Conservation (phyloP, 2,329 filamentous ascomycete species). For the Paecilomyces sp. region DNA sequence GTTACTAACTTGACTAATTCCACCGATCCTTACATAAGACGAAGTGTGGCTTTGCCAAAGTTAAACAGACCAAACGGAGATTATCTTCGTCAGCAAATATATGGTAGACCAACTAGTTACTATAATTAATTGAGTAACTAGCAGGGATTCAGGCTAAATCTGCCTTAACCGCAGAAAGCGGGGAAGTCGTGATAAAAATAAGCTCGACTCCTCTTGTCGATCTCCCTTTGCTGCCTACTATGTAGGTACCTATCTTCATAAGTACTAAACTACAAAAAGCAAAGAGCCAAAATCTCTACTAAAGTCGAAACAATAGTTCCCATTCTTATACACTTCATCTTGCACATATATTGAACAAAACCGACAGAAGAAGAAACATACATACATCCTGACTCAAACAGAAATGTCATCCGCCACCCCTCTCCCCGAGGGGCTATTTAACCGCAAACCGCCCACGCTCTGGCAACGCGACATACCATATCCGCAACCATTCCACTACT, state of each 20-base stretch:
- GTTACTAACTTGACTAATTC: too few relatives aligned
- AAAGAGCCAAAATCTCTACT: too few relatives aligned
- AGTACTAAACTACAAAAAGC: too few relatives aligned
- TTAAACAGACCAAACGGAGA: background rate
- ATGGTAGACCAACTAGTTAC: background rate
- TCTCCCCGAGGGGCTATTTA: background rate
- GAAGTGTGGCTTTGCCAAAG: background rate
- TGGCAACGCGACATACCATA: constrained; percentile 14
- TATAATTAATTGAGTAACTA: background rate
- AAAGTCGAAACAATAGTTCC: too few relatives aligned
- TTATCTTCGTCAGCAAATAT: background rate
- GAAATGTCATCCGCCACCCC: background rate
- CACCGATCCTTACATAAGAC: background rate
- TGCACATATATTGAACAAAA: background rate
- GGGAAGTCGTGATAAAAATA: too few relatives aligned
- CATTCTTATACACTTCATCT: background rate
- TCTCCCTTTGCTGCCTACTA: too few relatives aligned
- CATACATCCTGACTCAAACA: background rate
- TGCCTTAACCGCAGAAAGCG: background rate
- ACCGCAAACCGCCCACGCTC: constrained; percentile 1
- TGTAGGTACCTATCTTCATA: too few relatives aligned
- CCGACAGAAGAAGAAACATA: background rate
- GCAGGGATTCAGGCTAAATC: background rate
- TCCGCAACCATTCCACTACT: constrained; percentile 14
- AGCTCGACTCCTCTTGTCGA: too few relatives aligned